A percentile compares a stretch with the other conserved stretches of the same genome.
These are phyloP conservation scores for Mucor piriformis DNA, from an alignment of 371 early-diverging fungal genomes.

Conservation along the genomic window DNA sequence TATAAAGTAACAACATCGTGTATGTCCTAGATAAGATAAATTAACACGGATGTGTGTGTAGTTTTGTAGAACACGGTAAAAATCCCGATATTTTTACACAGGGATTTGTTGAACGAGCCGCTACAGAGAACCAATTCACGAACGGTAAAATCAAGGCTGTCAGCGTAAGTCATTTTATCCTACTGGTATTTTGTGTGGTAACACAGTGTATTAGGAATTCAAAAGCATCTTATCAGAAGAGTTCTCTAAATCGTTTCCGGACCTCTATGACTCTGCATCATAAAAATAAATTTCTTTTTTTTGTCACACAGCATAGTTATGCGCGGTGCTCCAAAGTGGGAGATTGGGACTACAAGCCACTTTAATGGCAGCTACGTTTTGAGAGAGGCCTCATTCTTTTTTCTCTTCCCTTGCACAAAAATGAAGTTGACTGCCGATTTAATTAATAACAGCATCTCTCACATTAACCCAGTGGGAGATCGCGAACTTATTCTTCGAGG, in stretches of 20 bases:
- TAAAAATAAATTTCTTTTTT: no score
- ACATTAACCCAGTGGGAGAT: conserved; percentile 86
- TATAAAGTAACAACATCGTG: conserved; percentile 52
- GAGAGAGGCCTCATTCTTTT: no score
- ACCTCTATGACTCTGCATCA: conserved; percentile 33
- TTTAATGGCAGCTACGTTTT: neutral
- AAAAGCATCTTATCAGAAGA: conserved; percentile 39
- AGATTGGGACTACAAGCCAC: conserved; percentile 5
- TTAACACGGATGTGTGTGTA: conserved; percentile 14
- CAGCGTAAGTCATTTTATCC: conserved; percentile 41
- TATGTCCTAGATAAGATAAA: neutral
- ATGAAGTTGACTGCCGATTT: conserved; percentile 87
- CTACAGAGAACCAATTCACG: conserved; percentile 80
- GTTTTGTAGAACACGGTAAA: conserved; percentile 68
- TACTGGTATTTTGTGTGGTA: neutral
- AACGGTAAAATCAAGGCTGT: conserved; percentile 76
- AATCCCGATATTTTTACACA: conserved; percentile 79
- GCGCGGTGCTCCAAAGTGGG: no score
- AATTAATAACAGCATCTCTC: conserved; percentile 69
- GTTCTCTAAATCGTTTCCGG: conserved; percentile 51
- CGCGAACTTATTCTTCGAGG: conserved; percentile 89
- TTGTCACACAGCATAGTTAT: no score
- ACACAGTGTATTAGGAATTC: conserved; percentile 34
- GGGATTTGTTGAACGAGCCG: conserved; percentile 71
- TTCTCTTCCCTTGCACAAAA: conserved; percentile 6